Evolutionary conservation across 2,329 filamentous ascomycete species (phyloP).

Genomic region (Colletotrichum trifolii): DNA sequence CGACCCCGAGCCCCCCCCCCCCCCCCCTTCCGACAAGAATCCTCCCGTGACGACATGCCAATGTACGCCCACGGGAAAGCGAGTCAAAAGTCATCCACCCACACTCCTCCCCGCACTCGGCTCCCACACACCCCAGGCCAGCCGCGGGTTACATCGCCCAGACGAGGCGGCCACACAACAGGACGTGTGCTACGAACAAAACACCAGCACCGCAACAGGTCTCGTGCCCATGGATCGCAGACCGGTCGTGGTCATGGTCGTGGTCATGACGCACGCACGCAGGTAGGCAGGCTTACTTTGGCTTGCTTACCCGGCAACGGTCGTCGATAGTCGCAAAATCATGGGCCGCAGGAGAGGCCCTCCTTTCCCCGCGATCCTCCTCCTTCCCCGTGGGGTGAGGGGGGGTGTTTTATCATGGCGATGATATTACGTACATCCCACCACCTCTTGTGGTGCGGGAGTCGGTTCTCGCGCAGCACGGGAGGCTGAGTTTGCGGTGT

Average conservation of each 20-base stretch:
- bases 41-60: too few species aligned
- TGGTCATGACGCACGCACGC: conserved; percentile 8
- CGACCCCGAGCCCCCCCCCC: too few species aligned
- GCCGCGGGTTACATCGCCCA: background rate
- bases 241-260: background rate
- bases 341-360: background rate
- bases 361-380: background rate
- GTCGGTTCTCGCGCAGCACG: background rate
- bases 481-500: background rate
- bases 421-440: background rate
- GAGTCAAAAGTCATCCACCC: background rate
- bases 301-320: conserved; percentile 11
- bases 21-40: too few species aligned
- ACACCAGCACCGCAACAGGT: conserved; percentile 1
- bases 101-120: background rate
- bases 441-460: too few species aligned
- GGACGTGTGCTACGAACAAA: background rate
- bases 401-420: background rate
- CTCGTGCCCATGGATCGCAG: conserved; percentile 23
- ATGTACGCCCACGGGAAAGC: background rate
- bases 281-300: too few species aligned
- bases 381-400: background rate
- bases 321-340: background rate
- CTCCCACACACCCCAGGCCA: background rate
- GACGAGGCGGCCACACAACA: background rate